Evolutionary conservation across 139 green algal species (phyloP), one percentile per base, ranked within the genome.

Genomic region (Coelastrella sp.): DNA sequence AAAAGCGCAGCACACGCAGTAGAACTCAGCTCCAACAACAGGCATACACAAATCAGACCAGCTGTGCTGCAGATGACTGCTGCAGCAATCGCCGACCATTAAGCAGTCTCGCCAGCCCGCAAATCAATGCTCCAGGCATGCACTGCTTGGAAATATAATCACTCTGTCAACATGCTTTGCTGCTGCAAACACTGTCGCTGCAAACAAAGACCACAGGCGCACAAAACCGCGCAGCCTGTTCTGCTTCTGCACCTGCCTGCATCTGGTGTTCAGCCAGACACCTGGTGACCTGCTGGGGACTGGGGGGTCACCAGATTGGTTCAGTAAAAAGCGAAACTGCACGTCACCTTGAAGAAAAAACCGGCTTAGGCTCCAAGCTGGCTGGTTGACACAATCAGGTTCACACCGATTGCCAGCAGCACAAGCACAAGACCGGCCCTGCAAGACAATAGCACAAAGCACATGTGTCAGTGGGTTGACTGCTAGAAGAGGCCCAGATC

Each of bases 341-440:
- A 8, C 15, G 65, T 56, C 49, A 65, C 35, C 35, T 49, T 49
- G 35, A 3, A 49, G 35, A 49, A 49, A 49, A 22, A 25, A 20
- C 0, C 61, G 14, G 79, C 24, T 93, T 93, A 95, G 15, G 87
- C n/a, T 87, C 93, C 92, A 35, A 95, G 75, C 89, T 93, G 90
- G 74, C 82, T 97, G 88, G 97, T 99, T 89, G 92, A 95, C 79
- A 98, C 70, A 79, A 99, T 95, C 35, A 99, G 96, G 92, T 95
- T 98, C 82, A 96, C 87, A 73, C 96, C 97, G 63, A 97, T 93
- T 24, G 84, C 95, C 25, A 97, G 93, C 49, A 96, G 90, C 19
- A 97, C 94, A n/a, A 96, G 76, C 22, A 97, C 86, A 35, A 97
- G 93, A 72, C 95, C 95, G 83, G 93, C 92, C 92, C 92, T 95